A percentile compares a stretch with the other conserved stretches of the same genome.
Conservation (phyloP, 106 monocot species). For the Vanilla planifolia region DNA sequence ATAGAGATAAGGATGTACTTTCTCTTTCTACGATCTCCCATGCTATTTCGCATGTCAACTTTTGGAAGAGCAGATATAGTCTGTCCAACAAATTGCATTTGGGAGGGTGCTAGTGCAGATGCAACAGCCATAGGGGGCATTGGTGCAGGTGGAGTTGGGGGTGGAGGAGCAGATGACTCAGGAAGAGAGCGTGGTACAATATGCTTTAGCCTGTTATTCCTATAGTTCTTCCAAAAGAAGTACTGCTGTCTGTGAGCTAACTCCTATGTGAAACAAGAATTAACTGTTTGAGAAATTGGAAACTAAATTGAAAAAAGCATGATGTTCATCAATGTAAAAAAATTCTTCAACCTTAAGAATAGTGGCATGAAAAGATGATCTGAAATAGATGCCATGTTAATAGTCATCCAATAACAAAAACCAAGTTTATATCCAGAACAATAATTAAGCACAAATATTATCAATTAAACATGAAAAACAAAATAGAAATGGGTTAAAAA, state of each 20-base stretch:
- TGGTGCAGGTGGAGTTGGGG: slow-evolving; percentile 25
- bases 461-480: slow-evolving; percentile 4
- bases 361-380: neutral
- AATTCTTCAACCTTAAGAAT: neutral
- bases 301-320: neutral
- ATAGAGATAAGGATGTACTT: slow-evolving; percentile 41
- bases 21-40: slow-evolving; percentile 88
- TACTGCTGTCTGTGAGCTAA: slow-evolving; percentile 93
- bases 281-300: neutral
- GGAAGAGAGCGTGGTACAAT: slow-evolving; percentile 78
- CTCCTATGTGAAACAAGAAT: slow-evolving; percentile 42
- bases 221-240: slow-evolving; percentile 95
- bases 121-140: slow-evolving; percentile 25
- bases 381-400: too few relatives aligned
- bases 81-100: slow-evolving; percentile 67
- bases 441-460: neutral
- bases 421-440: too few relatives aligned
- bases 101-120: slow-evolving; percentile 29
- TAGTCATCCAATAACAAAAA: too few relatives aligned
- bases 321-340: neutral
- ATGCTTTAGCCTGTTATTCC: slow-evolving; percentile 95
- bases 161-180: slow-evolving; percentile 43
- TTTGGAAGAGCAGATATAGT: slow-evolving; percentile 59
- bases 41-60: slow-evolving; percentile 65
- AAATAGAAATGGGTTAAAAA: too few relatives aligned